Evolutionary conservation across 73 alveolate genomes (phyloP), one percentile per base, ranked within the genome.

Genomic region (Uronychia setigera): DNA sequence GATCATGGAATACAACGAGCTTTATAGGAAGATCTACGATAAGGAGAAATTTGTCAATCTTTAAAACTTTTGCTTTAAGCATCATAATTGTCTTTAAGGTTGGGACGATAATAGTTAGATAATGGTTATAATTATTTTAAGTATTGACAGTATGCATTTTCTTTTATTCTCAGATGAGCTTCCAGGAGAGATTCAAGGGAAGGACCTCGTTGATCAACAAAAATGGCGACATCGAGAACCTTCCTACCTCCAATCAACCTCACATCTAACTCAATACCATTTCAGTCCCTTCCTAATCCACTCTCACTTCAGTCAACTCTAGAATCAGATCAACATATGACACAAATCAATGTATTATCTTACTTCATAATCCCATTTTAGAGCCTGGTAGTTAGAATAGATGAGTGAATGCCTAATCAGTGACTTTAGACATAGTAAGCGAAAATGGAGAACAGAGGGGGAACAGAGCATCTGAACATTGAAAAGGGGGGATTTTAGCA

Each of bases 11-110:
- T 88, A 81, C 88, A 88, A 83, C 88, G 83, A 84, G 32, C 92
- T 88, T 57, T 88, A 88, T 74, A 78, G 34, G 74, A 83, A 76
- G 79, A 88, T 88, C 83, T 88, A 88, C 88, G 88, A 88, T 83
- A 88, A 88, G 83, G 94, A 88, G 76, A 88, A 88, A 74, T 83
- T 84, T 76, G 46, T 88, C 34, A 75, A 60, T 33, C 60, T 31
- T 26, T 83, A 75, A 83, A 31, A 29, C 67, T 9, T 31, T 25
- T 27, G n/a, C n/a, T n/a, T n/a, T n/a, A n/a, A n/a, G n/a, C n/a
- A n/a, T n/a, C n/a, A n/a, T n/a, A 14, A 57, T 57, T 26, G 26
- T 14, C 74, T 57, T 57, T 57, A 11, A 57, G 74, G 74, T n/a
- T n/a, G n/a, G n/a, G n/a, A n/a, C n/a, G n/a, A n/a, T n/a, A n/a